phyloP scores from a whole-genome alignment of 2,329 filamentous ascomycete species.

The Teratosphaeria pseudoeucalypti region DNA sequence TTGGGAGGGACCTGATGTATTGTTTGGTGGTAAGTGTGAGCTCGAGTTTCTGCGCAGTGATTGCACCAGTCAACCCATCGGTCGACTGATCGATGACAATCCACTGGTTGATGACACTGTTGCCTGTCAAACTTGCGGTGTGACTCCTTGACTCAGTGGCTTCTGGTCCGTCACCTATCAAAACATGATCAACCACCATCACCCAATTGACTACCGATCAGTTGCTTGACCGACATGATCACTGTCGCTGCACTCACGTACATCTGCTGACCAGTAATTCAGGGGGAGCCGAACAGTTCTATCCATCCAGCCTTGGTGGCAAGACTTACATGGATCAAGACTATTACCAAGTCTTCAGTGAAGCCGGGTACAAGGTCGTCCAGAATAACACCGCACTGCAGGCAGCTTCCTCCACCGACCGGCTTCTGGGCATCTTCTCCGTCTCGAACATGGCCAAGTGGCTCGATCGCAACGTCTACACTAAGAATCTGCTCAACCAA shows the following conservation, averaged over 20 bases:
- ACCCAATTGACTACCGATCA: no score
- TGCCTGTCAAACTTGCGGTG: no score
- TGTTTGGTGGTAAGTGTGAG: conserved; percentile 46
- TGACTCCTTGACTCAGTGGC: no score
- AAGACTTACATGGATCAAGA: conserved; percentile 59
- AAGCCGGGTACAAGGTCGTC: conserved; percentile 61
- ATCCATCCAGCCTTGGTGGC: conserved; percentile 42
- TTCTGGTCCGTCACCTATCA: no score
- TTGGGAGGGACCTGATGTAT: conserved; percentile 65
- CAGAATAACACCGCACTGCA: conserved; percentile 64
- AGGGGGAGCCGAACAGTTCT: conserved; percentile 67
- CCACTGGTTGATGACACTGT: no score
- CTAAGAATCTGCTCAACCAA: conserved; percentile 53
- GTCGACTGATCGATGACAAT: no score
- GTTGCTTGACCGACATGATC: no score
- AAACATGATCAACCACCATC: no score
- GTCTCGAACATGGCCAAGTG: conserved; percentile 68
- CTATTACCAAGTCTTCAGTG: conserved; percentile 60
- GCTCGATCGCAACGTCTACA: conserved; percentile 77
- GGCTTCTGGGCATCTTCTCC: conserved; percentile 68
- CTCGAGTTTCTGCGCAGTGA: background rate
- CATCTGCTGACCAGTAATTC: background rate
- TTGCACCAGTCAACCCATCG: no score
- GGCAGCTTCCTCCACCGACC: conserved; percentile 46
- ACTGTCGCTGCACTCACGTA: background rate